These are phyloP conservation scores for Mycosarcoma mackinlayi DNA, from an alignment of 1,284 basidiomycete species.

Conservation along the genomic window DNA sequence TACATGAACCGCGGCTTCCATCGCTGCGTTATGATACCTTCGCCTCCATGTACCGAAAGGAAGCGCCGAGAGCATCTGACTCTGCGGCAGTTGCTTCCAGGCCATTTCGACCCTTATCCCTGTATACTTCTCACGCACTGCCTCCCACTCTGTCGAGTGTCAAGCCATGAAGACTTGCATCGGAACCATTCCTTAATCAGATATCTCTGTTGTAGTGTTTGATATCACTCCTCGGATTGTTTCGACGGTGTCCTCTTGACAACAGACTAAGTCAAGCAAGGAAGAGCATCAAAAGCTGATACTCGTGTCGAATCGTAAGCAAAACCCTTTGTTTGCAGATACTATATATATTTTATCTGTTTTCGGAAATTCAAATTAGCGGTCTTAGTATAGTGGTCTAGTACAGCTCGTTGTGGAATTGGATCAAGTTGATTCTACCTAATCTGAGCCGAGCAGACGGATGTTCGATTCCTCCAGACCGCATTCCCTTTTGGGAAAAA, in stretches of 20 bases:
- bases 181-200: background rate
- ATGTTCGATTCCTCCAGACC: slow-evolving; percentile 43
- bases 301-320: too few species aligned
- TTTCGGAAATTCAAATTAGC: background rate
- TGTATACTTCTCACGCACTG: slow-evolving; percentile 28
- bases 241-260: too few species aligned
- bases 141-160: slow-evolving; percentile 3
- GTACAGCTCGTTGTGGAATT: slow-evolving; percentile 36
- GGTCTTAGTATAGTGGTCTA: slow-evolving; percentile 34
- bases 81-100: slow-evolving; percentile 1
- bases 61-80: background rate
- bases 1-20: slow-evolving; percentile 5
- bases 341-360: background rate
- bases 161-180: slow-evolving; percentile 2
- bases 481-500: slow-evolving; percentile 5
- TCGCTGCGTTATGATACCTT: slow-evolving; percentile 10
- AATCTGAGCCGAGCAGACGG: slow-evolving; percentile 32
- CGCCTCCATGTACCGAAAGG: slow-evolving; percentile 26
- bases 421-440: background rate
- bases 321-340: too few species aligned
- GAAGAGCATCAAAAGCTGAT: too few species aligned
- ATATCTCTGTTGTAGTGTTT: too few species aligned
- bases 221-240: too few species aligned
- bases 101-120: slow-evolving; percentile 26
- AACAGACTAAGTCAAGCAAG: background rate